These are phyloP conservation scores for Podaxis sp. DNA, from an alignment of 768 basidiomycete species.

Conservation along the genomic window DNA sequence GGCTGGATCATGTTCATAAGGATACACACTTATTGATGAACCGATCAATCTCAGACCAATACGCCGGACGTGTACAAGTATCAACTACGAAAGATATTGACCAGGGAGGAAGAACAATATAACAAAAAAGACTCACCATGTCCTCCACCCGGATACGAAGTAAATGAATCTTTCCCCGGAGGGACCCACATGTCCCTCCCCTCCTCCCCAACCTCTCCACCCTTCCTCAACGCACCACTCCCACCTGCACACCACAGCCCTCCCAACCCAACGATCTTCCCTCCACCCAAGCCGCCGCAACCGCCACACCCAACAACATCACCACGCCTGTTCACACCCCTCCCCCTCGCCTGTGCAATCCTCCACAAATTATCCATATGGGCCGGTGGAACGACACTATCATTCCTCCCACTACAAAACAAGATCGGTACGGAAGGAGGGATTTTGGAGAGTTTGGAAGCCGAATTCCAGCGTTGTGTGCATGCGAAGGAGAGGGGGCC, in stretches of 20 bases:
- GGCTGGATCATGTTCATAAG: background rate
- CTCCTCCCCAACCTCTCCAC: background rate
- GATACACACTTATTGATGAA: background rate
- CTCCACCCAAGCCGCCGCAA: background rate
- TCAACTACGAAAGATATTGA: background rate
- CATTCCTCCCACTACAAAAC: constrained; percentile 43
- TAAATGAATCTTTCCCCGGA: constrained; percentile 12
- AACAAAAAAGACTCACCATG: constrained; percentile 14
- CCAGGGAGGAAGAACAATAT: background rate
- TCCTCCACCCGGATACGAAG: background rate
- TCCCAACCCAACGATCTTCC: background rate
- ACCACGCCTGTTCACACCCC: background rate
- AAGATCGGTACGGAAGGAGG: constrained; percentile 62
- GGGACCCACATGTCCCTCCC: background rate
- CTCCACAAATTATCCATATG: constrained; percentile 18
- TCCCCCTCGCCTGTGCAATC: constrained; percentile 2
- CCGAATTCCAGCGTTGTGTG: constrained; percentile 81
- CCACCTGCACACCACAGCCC: background rate
- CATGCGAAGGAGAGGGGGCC: constrained; percentile 68
- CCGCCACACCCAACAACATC: background rate
- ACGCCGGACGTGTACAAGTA: background rate
- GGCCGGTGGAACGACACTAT: constrained; percentile 7
- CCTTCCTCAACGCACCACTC: background rate
- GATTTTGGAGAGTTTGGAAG: constrained; percentile 53
- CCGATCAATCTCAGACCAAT: background rate